Conservation (phyloP, 805 yeast genomes). For the Schwanniomyces yamadae region DNA sequence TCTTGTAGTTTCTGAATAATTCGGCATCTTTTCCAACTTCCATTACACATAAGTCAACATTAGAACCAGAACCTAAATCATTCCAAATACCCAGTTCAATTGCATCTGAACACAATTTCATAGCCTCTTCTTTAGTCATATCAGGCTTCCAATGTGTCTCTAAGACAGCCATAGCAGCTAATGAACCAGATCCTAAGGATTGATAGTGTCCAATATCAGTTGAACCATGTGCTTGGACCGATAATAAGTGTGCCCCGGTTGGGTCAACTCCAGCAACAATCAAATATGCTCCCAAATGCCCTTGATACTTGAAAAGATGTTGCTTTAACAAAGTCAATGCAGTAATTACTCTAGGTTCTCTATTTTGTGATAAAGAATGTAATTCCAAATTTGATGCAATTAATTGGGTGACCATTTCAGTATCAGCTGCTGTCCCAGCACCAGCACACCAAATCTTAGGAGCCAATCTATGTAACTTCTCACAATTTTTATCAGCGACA, state of each 20-base stretch:
- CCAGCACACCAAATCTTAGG: constrained; percentile 99
- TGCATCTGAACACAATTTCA: constrained; percentile 85
- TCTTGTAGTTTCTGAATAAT: constrained; percentile 79
- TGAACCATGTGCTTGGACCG: constrained; percentile 97
- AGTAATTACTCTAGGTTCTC: constrained; percentile 91
- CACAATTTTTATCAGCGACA: constrained; percentile 98
- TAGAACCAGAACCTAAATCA: constrained; percentile 98
- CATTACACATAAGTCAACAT: constrained; percentile 96
- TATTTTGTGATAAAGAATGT: constrained; percentile 77
- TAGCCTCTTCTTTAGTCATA: constrained; percentile 85
- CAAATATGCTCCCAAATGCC: constrained; percentile 94
- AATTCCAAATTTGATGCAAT: constrained; percentile 88
- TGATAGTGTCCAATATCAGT: constrained; percentile 94
- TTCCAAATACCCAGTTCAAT: constrained; percentile 98
- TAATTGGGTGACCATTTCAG: constrained; percentile 95
- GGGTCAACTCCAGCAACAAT: constrained; percentile 99
- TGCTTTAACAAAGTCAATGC: constrained; percentile 92
- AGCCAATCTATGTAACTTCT: constrained; percentile 84
- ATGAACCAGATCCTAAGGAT: constrained; percentile 92
- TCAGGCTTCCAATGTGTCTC: constrained; percentile 84
- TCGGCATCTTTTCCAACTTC: constrained; percentile 87
- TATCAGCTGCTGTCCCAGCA: constrained; percentile 99
- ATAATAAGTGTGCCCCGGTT: constrained; percentile 88
- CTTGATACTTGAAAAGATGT: constrained; percentile 94
- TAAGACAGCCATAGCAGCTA: constrained; percentile 97